Evolutionary conservation across 495 filamentous ascomycete genomes (phyloP).

Genomic region (Neurospora sp.): DNA sequence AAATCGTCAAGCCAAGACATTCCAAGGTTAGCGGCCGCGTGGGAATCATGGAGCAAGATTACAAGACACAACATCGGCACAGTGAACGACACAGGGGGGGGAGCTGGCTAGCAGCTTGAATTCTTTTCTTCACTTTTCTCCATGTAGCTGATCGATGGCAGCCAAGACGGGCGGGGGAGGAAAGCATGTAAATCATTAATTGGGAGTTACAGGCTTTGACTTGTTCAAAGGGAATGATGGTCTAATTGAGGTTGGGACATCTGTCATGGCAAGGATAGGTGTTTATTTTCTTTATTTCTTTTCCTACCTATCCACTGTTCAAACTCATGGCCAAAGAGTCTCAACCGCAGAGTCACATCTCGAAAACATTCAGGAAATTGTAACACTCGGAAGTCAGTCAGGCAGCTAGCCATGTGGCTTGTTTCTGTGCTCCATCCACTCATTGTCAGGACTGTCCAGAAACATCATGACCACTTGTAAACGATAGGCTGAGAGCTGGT

Average conservation of each 20-base stretch:
- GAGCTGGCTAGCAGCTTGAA: not conserved
- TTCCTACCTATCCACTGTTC: not conserved
- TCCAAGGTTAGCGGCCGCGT: not conserved
- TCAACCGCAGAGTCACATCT: no score
- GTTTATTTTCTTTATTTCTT: no score
- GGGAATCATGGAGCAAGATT: not conserved
- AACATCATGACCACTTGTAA: not conserved
- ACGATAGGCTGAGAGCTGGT: not conserved
- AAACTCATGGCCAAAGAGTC: no score
- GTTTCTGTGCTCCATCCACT: not conserved
- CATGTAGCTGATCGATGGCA: not conserved
- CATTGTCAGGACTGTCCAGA: not conserved
- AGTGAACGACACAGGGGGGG: not conserved
- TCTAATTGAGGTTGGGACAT: no score
- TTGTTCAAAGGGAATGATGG: not conserved
- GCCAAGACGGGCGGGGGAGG: not conserved
- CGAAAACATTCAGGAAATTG: no score
- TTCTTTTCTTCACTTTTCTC: not conserved
- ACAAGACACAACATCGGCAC: not conserved
- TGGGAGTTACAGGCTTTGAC: not conserved
- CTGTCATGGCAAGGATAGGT: no score
- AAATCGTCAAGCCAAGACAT: not conserved
- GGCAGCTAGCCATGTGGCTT: not conserved
- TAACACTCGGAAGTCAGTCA: not conserved
- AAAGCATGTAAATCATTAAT: not conserved